Conservation (phyloP, 164 flowering plant species). For the Aristolochia californica region DNA sequence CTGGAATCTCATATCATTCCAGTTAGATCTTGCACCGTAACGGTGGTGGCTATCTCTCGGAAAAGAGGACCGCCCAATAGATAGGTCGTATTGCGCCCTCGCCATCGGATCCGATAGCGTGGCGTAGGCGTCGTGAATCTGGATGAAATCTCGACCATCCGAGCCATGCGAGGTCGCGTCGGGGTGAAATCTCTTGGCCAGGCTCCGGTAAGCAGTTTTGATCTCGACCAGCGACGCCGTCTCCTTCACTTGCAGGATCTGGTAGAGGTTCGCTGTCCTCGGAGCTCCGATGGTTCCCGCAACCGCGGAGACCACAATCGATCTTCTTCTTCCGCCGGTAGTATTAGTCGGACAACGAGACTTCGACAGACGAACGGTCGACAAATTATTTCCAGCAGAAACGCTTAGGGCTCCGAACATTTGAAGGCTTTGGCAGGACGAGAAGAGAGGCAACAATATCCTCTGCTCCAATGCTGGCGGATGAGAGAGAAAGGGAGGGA, state of each 20-base stretch:
- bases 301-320: background rate
- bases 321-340: background rate
- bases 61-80: conserved; percentile 4
- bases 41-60: background rate
- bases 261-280: conserved; percentile 31
- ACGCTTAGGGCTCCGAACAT: conserved; percentile 2
- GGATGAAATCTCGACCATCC: conserved; percentile 52
- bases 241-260: conserved; percentile 34
- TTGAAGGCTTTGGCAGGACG: background rate
- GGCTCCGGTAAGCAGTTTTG: conserved; percentile 54
- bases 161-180: conserved; percentile 27
- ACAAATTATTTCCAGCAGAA: background rate
- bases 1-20: conserved; percentile 2
- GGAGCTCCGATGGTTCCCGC: background rate
- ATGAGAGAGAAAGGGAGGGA: background rate
- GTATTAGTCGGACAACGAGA: background rate
- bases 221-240: conserved; percentile 48
- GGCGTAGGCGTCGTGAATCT: conserved; percentile 58
- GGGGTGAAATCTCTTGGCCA: conserved; percentile 64
- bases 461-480: background rate
- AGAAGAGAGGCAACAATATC: background rate
- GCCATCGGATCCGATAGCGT: conserved; percentile 74
- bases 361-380: conserved; percentile 1
- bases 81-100: conserved; percentile 38
- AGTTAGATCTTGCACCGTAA: background rate